Conservation (phyloP, 2,329 filamentous ascomycete genomes). For the Fusarium euwallaceae region DNA sequence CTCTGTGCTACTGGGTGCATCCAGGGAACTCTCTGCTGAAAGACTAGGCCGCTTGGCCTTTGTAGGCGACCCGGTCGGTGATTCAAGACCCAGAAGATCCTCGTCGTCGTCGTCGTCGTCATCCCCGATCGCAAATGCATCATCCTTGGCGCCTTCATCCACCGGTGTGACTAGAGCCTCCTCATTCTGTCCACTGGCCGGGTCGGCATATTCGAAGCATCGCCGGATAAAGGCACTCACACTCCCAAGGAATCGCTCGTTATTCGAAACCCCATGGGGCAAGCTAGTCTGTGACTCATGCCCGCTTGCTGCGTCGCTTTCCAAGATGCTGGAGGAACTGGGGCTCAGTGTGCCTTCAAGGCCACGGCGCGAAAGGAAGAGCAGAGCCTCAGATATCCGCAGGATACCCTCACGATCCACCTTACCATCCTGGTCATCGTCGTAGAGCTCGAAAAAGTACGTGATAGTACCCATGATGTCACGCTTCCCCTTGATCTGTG, state of each 20-base stretch:
- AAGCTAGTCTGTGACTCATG: constrained; percentile 55
- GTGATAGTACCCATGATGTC: constrained; percentile 99
- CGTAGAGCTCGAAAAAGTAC: constrained; percentile 98
- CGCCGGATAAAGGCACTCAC: constrained; percentile 95
- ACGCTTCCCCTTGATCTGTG: constrained; percentile 89
- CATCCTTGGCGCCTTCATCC: constrained; percentile 48
- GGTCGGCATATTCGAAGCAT: constrained; percentile 98
- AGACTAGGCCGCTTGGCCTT: constrained; percentile 58
- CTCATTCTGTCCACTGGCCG: constrained; percentile 71
- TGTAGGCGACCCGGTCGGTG: constrained; percentile 58
- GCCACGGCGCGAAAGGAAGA: constrained; percentile 92
- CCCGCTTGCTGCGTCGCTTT: constrained; percentile 50
- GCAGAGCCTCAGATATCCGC: constrained; percentile 90
- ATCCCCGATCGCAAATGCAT: constrained; percentile 81
- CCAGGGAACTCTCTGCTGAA: constrained; percentile 52
- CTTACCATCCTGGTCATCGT: constrained; percentile 90
- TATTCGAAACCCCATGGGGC: constrained; percentile 71
- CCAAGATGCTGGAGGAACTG: constrained; percentile 69
- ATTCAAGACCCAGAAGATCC: constrained; percentile 73
- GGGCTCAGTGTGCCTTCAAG: constrained; percentile 80
- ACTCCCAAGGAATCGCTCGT: constrained; percentile 91
- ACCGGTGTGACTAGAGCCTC: constrained; percentile 41
- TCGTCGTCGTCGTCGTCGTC: constrained; percentile 76
- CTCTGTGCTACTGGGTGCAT: constrained; percentile 27
- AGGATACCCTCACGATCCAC: constrained; percentile 96